Percentiles rank a stretch among this genome's conserved stretches.
Conservation (phyloP, 495 filamentous ascomycete species). For the Aspergillus avenaceus region DNA sequence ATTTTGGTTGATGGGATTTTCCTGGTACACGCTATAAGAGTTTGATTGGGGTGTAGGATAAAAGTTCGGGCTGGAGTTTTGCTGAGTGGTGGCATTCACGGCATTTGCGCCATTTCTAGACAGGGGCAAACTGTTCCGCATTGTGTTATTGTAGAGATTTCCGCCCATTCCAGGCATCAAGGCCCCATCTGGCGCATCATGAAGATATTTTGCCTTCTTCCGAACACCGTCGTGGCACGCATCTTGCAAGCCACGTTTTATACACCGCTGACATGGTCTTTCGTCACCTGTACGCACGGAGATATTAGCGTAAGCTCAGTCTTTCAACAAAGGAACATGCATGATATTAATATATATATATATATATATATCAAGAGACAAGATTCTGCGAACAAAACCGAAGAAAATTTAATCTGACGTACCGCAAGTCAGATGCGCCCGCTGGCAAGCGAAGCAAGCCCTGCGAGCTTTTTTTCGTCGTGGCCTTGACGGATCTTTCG, state of each 20-base stretch:
- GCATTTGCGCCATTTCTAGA: constrained; percentile 31
- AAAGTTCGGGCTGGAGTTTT: constrained; percentile 24
- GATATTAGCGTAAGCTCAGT: not conserved
- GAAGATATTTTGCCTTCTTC: constrained; percentile 98
- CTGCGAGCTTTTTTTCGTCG: constrained; percentile 92
- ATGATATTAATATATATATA: too few relatives aligned
- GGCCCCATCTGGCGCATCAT: constrained; percentile 84
- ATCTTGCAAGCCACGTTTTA: constrained; percentile 86
- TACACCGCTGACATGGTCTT: constrained; percentile 87
- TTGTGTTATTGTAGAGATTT: constrained; percentile 40
- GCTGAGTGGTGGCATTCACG: constrained; percentile 19
- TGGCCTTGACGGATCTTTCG: constrained; percentile 71
- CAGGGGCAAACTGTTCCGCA: constrained; percentile 26
- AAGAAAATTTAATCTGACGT: constrained; percentile 37
- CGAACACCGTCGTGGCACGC: constrained; percentile 91
- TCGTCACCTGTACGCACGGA: constrained; percentile 62
- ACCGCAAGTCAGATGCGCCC: constrained; percentile 98
- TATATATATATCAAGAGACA: too few relatives aligned
- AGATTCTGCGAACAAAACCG: constrained; percentile 6
- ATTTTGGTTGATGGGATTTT: constrained; percentile 36
- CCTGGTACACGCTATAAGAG: constrained; percentile 40
- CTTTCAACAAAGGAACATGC: not conserved
- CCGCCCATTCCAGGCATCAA: constrained; percentile 56
- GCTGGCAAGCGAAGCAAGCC: constrained; percentile 94
- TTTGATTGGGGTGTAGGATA: constrained; percentile 35